phyloP scores from a whole-genome alignment of 495 filamentous ascomycete genomes.

The Halenospora varia region DNA sequence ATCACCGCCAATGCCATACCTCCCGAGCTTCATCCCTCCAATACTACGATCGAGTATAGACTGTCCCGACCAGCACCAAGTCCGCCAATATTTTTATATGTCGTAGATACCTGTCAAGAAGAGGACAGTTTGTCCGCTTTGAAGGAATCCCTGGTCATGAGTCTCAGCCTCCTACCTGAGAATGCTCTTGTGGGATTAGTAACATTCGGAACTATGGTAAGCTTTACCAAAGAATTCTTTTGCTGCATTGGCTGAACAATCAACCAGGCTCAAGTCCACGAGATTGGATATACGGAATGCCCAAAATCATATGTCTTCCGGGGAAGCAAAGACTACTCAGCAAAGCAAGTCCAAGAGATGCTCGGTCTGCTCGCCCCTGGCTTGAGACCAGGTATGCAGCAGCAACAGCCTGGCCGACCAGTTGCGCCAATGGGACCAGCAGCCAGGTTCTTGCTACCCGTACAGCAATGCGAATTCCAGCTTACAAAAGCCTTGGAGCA shows the following conservation, averaged over 20 bases:
- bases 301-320: slow-evolving; percentile 99
- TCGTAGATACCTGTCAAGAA: slow-evolving; percentile 98
- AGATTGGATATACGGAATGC: slow-evolving; percentile 96
- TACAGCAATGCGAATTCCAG: slow-evolving; percentile 96
- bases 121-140: slow-evolving; percentile 94
- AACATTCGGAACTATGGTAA: slow-evolving; percentile 95
- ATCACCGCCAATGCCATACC: slow-evolving; percentile 94
- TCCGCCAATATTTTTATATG: slow-evolving; percentile 94
- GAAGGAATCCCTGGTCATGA: slow-evolving; percentile 96
- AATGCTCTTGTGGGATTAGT: slow-evolving; percentile 93
- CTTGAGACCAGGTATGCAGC: slow-evolving; percentile 74
- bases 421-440: slow-evolving; percentile 70
- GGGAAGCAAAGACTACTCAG: slow-evolving; percentile 93
- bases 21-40: slow-evolving; percentile 86
- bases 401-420: slow-evolving; percentile 66
- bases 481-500: slow-evolving; percentile 96
- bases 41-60: slow-evolving; percentile 97
- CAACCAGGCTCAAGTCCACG: slow-evolving; percentile 84
- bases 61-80: slow-evolving; percentile 89
- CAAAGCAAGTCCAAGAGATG: slow-evolving; percentile 99
- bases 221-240: slow-evolving; percentile 4
- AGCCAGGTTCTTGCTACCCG: slow-evolving; percentile 87
- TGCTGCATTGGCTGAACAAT: background rate
- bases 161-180: slow-evolving; percentile 87
- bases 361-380: slow-evolving; percentile 70